These are phyloP conservation scores for Fraxinus pennsylvanica DNA, from an alignment of 257 asterid genomes.

Conservation along the genomic window DNA sequence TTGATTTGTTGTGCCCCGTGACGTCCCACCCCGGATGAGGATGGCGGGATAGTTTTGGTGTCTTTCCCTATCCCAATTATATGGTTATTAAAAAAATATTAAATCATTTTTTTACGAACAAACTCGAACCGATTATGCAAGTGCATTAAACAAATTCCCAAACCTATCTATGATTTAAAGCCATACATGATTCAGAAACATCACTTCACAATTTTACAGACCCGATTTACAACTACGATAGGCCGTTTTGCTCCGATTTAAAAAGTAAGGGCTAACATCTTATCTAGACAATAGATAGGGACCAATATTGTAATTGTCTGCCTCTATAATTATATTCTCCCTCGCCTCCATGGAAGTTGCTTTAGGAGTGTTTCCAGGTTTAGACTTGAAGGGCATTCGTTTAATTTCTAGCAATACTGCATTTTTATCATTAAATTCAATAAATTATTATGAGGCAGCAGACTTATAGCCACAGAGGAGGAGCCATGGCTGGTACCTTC, in stretches of 20 bases:
- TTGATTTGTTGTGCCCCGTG: accelerated
- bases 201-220: too few relatives aligned
- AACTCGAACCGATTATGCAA: too few relatives aligned
- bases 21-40: too few relatives aligned
- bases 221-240: neutral
- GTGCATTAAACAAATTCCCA: too few relatives aligned
- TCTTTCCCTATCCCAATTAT: too few relatives aligned
- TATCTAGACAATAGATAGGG: constrained; percentile 23
- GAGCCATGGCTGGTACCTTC: constrained; percentile 63
- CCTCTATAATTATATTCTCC: constrained; percentile 35
- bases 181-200: too few relatives aligned
- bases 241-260: neutral
- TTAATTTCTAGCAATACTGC: constrained; percentile 16
- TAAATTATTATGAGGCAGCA: constrained; percentile 31
- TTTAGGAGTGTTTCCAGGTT: constrained; percentile 41
- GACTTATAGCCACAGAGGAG: constrained; percentile 43
- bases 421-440: constrained; percentile 31
- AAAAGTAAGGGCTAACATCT: neutral
- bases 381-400: constrained; percentile 26
- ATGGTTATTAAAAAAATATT: too few relatives aligned
- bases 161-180: too few relatives aligned
- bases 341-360: constrained; percentile 36
- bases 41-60: too few relatives aligned
- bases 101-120: too few relatives aligned
- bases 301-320: constrained; percentile 44